phyloP scores from a whole-genome alignment of 2,329 filamentous ascomycete species.

The Diaporthe destruens region DNA sequence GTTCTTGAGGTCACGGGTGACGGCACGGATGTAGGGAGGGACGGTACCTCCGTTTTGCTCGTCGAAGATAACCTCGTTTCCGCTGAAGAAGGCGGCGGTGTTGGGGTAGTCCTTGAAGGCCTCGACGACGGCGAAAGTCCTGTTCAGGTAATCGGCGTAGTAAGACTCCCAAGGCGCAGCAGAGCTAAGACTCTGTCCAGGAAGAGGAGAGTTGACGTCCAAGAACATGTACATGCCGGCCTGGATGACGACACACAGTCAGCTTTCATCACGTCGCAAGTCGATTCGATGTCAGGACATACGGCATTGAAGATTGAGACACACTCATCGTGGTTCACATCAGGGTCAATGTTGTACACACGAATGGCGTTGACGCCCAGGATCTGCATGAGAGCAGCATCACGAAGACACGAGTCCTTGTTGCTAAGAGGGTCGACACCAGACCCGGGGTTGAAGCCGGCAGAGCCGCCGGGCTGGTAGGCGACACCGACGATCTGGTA shows the following conservation, averaged over 20 bases:
- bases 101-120: slow-evolving; percentile 77
- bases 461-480: slow-evolving; percentile 76
- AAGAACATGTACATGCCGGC: slow-evolving; percentile 78
- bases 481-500: slow-evolving; percentile 77
- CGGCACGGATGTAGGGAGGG: slow-evolving; percentile 79
- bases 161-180: slow-evolving; percentile 70
- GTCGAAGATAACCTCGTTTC: slow-evolving; percentile 82
- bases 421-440: slow-evolving; percentile 72
- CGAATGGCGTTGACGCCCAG: slow-evolving; percentile 76
- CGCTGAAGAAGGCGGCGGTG: slow-evolving; percentile 80
- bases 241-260: slow-evolving; percentile 45
- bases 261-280: neutral
- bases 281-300: slow-evolving; percentile 41
- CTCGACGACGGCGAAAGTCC: slow-evolving; percentile 75
- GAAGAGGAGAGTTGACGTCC: slow-evolving; percentile 75
- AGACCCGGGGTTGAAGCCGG: slow-evolving; percentile 68
- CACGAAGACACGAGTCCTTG: slow-evolving; percentile 69
- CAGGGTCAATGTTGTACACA: slow-evolving; percentile 76
- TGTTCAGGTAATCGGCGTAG: slow-evolving; percentile 71
- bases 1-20: slow-evolving; percentile 84
- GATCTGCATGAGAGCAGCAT: slow-evolving; percentile 74
- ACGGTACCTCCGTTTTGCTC: slow-evolving; percentile 68
- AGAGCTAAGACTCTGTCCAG: slow-evolving; percentile 69
- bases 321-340: slow-evolving; percentile 75
- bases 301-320: slow-evolving; percentile 76